These are phyloP conservation scores for Asterophora parasitica DNA, from an alignment of 768 basidiomycete species.

Conservation along the genomic window DNA sequence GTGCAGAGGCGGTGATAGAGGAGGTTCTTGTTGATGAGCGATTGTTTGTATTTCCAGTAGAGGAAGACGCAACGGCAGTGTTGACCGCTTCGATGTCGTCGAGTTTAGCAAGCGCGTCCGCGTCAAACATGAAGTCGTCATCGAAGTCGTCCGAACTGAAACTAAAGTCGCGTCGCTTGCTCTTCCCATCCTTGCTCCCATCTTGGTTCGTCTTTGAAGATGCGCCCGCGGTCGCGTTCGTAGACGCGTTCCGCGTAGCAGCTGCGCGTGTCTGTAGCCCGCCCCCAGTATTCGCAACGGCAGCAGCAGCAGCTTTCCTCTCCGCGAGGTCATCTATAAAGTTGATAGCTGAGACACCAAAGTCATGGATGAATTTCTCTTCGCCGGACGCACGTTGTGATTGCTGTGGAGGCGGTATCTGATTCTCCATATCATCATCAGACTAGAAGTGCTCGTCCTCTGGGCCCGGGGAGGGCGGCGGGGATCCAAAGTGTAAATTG, in stretches of 20 bases:
- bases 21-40: background rate
- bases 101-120: constrained; percentile 24
- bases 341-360: constrained; percentile 1
- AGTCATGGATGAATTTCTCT: constrained; percentile 3
- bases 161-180: background rate
- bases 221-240: background rate
- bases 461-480: constrained; percentile 9
- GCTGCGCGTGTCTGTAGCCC: background rate
- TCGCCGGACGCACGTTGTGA: constrained; percentile 8
- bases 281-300: background rate
- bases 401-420: background rate
- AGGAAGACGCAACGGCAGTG: background rate
- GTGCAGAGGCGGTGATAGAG: background rate
- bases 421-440: constrained; percentile 3
- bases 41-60: no score
- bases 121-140: constrained; percentile 22
- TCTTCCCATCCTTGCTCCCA: background rate
- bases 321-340: constrained; percentile 5
- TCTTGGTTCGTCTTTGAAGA: background rate
- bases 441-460: constrained; percentile 17
- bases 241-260: no score
- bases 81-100: constrained; percentile 23
- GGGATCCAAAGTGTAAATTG: constrained; percentile 4
- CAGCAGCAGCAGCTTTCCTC: background rate
- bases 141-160: constrained; percentile 17